Conservation (phyloP, 2,329 filamentous ascomycete species). For the Dactylellina sp. region DNA sequence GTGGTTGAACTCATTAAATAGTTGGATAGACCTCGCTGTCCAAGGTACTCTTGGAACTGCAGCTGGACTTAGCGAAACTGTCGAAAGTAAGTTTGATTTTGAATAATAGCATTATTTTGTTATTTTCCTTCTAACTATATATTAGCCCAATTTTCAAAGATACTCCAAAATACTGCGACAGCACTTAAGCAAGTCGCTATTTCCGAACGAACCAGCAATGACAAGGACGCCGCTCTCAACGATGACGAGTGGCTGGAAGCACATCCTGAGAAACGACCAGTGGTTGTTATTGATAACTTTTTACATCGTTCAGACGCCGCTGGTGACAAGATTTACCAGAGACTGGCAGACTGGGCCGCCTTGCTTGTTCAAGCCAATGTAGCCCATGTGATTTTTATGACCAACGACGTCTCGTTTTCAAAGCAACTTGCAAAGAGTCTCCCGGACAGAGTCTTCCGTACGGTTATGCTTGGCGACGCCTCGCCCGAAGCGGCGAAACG, state of each 20-base stretch:
- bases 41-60: slow-evolving; percentile 76
- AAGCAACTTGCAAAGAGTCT: slow-evolving; percentile 88
- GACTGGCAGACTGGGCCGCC: slow-evolving; percentile 89
- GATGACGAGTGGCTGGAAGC: slow-evolving; percentile 70
- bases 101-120: neutral
- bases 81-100: slow-evolving; percentile 63
- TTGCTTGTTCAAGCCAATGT: slow-evolving; percentile 85
- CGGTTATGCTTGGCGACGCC: slow-evolving; percentile 86
- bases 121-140: slow-evolving; percentile 1
- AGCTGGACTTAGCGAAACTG: slow-evolving; percentile 68
- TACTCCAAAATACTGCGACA: slow-evolving; percentile 68
- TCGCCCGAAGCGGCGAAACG: slow-evolving; percentile 86
- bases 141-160: slow-evolving; percentile 68
- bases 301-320: slow-evolving; percentile 65
- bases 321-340: slow-evolving; percentile 75
- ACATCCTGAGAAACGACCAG: slow-evolving; percentile 68
- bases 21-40: slow-evolving; percentile 88
- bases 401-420: slow-evolving; percentile 86
- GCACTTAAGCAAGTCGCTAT: slow-evolving; percentile 68
- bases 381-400: slow-evolving; percentile 94
- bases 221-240: slow-evolving; percentile 67
- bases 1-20: slow-evolving; percentile 95
- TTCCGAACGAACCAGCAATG: slow-evolving; percentile 66
- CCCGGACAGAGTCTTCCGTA: slow-evolving; percentile 89
- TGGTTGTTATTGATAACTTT: slow-evolving; percentile 71